These are phyloP conservation scores for Aegilops tauschii DNA, from an alignment of 176 grass and related monocot species.

Conservation along the genomic window DNA sequence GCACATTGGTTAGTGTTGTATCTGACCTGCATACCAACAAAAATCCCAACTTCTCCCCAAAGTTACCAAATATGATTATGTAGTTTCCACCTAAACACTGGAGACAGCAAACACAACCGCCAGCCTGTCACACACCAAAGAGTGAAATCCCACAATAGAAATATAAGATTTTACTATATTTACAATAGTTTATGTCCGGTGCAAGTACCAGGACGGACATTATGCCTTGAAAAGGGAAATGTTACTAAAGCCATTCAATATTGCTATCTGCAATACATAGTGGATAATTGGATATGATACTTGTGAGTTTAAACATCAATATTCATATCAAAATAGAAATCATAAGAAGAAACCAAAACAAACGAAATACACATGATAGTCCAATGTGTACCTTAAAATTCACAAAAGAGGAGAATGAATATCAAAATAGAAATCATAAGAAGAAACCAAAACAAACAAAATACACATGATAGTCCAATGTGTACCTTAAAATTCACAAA, in stretches of 20 bases:
- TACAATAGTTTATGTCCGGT: not conserved
- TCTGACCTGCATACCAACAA: too few relatives aligned
- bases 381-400: slow-evolving; percentile 61
- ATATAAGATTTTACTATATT: not conserved
- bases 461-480: slow-evolving; percentile 5
- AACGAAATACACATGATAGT: slow-evolving; percentile 8
- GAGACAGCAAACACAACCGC: not conserved
- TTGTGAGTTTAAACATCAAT: not conserved
- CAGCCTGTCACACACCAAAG: not conserved
- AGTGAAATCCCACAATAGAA: not conserved
- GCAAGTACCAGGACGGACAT: not conserved
- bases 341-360: not conserved
- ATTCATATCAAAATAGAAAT: slow-evolving; percentile 8
- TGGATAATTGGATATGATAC: not conserved
- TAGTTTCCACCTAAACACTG: too few relatives aligned
- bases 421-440: slow-evolving; percentile 5
- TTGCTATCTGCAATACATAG: not conserved
- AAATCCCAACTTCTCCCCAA: too few relatives aligned
- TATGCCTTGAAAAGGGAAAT: not conserved
- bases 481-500: slow-evolving; percentile 73
- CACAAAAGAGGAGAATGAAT: slow-evolving; percentile 64
- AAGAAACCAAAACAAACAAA: not conserved
- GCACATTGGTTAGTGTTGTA: too few relatives aligned
- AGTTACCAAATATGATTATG: too few relatives aligned
- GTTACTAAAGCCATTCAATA: not conserved